phyloP scores from a whole-genome alignment of 331 rosid species.

The Acacia concinna region DNA sequence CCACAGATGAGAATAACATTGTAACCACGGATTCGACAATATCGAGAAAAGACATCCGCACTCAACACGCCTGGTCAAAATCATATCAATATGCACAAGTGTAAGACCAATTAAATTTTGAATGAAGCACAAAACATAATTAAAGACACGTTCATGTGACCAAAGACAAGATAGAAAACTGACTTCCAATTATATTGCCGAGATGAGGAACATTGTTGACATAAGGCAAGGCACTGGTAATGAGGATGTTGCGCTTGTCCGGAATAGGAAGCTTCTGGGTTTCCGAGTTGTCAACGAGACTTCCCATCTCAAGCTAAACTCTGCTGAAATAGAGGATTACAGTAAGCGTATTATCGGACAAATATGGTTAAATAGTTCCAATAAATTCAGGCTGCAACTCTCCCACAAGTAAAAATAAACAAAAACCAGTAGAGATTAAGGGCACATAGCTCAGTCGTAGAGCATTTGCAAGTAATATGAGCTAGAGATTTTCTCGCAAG shows the following conservation, averaged over 20 bases:
- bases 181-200: conserved; percentile 89
- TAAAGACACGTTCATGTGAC: background rate
- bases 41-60: conserved; percentile 73
- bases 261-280: conserved; percentile 63
- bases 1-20: conserved; percentile 68
- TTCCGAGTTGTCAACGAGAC: conserved; percentile 29
- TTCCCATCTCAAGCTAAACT: conserved; percentile 25
- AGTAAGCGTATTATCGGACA: background rate
- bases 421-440: no score
- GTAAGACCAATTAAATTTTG: background rate
- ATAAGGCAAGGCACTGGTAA: conserved; percentile 90
- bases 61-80: conserved; percentile 56
- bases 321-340: background rate
- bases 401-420: no score
- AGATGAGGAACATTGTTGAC: conserved; percentile 96
- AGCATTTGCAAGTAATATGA: no score
- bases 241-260: conserved; percentile 83
- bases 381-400: no score
- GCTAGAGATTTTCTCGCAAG: no score
- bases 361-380: no score
- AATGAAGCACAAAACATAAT: background rate
- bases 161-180: background rate
- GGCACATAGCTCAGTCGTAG: no score
- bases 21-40: conserved; percentile 64
- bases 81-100: background rate